Evolutionary conservation across 805 yeast genomes (phyloP).

Genomic region (Starmerella stigmatis): DNA sequence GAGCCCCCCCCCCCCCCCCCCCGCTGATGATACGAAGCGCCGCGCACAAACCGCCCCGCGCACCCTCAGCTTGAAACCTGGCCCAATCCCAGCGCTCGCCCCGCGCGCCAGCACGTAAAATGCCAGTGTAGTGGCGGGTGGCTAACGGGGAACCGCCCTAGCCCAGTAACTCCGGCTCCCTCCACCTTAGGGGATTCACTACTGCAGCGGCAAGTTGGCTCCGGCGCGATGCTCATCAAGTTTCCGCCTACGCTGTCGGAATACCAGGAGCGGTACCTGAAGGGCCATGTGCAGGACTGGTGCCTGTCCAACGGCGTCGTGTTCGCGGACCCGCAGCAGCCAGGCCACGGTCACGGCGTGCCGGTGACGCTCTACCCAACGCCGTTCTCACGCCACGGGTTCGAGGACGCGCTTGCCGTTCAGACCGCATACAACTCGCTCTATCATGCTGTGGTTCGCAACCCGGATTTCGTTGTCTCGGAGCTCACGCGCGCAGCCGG

Average conservation of each 20-base stretch:
- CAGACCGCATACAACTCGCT: constrained; percentile 62
- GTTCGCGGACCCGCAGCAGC: constrained; percentile 31
- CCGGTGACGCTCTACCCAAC: constrained; percentile 90
- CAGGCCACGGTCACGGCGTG: constrained; percentile 47
- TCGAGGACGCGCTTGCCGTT: constrained; percentile 53
- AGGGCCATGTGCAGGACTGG: constrained; percentile 50
- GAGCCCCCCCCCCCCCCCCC: too few species aligned
- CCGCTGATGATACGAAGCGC: too few species aligned
- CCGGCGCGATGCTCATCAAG: constrained; percentile 23
- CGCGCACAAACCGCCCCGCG: too few species aligned
- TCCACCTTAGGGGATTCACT: too few species aligned
- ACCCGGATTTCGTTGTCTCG: constrained; percentile 52
- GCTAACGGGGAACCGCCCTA: too few species aligned
- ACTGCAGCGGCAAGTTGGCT: too few species aligned
- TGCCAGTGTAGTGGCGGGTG: too few species aligned
- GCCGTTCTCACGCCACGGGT: constrained; percentile 63
- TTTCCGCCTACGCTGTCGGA: constrained; percentile 26
- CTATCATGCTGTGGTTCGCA: constrained; percentile 53
- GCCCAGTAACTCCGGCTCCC: too few species aligned
- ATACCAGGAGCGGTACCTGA: constrained; percentile 22
- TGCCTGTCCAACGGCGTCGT: constrained; percentile 66
- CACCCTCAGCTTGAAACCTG: too few species aligned
- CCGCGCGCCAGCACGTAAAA: too few species aligned
- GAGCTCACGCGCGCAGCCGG: constrained; percentile 35
- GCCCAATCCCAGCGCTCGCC: too few species aligned